These are phyloP conservation scores for Avicennia marina DNA, from an alignment of 257 asterid genomes.

Conservation along the genomic window DNA sequence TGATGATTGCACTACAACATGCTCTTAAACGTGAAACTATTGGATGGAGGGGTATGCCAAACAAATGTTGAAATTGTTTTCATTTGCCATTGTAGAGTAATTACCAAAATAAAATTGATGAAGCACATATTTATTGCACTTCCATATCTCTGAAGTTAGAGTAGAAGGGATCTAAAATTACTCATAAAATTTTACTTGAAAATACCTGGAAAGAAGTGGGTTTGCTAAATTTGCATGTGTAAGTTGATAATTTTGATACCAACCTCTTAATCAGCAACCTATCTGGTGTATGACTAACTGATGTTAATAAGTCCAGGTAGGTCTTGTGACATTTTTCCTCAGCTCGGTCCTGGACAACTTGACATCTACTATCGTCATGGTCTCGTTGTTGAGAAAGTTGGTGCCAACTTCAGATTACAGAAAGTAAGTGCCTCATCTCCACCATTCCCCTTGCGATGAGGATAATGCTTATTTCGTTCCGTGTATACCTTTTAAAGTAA, in stretches of 20 bases:
- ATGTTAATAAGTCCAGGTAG: constrained; percentile 57
- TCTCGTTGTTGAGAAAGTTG: constrained; percentile 86
- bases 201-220: neutral
- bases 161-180: neutral
- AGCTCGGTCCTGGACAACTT: constrained; percentile 94
- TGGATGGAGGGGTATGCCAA: no score
- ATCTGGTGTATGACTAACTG: constrained; percentile 17
- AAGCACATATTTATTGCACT: no score
- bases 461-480: no score
- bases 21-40: no score
- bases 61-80: no score
- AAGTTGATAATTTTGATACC: neutral
- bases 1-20: no score
- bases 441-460: no score
- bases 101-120: no score
- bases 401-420: constrained; percentile 95
- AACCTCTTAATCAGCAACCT: neutral
- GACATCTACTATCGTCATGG: constrained; percentile 99
- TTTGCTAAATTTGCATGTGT: neutral
- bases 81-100: no score
- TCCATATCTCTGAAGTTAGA: neutral
- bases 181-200: neutral
- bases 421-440: no score
- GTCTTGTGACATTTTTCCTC: constrained; percentile 86
- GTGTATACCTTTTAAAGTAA: no score